Evolutionary conservation across 2,329 filamentous ascomycete genomes (phyloP).

Genomic region (Sporothrix inflata): DNA sequence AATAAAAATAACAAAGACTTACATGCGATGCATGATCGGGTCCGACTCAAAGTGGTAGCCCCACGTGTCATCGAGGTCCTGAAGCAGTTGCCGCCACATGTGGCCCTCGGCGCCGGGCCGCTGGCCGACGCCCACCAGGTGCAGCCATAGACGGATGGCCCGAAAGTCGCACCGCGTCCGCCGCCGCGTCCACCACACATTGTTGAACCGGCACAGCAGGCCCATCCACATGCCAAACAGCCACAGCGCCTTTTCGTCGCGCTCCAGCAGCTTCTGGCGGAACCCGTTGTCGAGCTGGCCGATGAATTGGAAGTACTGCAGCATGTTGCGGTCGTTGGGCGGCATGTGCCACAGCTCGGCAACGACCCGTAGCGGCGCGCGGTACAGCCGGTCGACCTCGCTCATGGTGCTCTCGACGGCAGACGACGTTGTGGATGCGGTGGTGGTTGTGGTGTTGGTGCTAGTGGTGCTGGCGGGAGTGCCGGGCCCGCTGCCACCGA

Average conservation of each 20-base stretch:
- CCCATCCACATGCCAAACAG: constrained; percentile 38
- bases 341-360: constrained; percentile 32
- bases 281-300: constrained; percentile 33
- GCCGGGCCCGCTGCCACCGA: neutral
- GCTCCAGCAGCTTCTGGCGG: constrained; percentile 30
- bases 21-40: constrained; percentile 17
- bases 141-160: constrained; percentile 36
- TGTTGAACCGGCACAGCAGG: constrained; percentile 34
- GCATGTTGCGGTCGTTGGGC: constrained; percentile 30
- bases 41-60: constrained; percentile 32
- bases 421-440: neutral
- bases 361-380: constrained; percentile 33
- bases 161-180: constrained; percentile 36
- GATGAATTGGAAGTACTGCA: constrained; percentile 35
- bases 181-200: constrained; percentile 35
- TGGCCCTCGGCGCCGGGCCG: constrained; percentile 32
- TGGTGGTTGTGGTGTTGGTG: neutral
- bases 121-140: constrained; percentile 30
- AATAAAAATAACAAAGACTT: neutral
- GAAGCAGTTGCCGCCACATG: constrained; percentile 33
- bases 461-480: neutral
- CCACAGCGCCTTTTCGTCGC: constrained; percentile 37
- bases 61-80: constrained; percentile 35
- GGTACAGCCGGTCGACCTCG: constrained; percentile 33
- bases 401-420: neutral